Evolutionary conservation across 768 basidiomycete species (phyloP).

Genomic region (Dentipellis fragilis): DNA sequence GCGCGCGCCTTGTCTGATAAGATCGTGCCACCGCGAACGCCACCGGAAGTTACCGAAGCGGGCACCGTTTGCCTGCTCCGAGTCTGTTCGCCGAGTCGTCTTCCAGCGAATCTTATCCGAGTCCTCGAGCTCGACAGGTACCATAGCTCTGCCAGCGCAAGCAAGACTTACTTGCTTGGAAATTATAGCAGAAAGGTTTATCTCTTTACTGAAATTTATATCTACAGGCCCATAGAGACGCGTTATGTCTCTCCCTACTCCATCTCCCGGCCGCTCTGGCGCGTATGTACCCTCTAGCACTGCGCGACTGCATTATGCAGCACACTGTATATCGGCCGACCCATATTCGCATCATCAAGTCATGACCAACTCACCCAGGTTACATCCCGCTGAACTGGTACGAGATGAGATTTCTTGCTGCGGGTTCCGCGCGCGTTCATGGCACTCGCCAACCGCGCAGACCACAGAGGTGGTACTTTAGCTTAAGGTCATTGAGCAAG

Average conservation of each 20-base stretch:
- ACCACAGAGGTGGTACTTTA: conserved; percentile 77
- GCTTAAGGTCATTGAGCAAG: too few relatives aligned
- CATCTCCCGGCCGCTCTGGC: not conserved
- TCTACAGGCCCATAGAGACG: too few relatives aligned
- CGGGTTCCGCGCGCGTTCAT: conserved; percentile 80
- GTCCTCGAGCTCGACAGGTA: too few relatives aligned
- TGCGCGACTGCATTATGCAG: not conserved
- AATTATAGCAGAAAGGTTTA: not conserved
- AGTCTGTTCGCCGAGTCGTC: too few relatives aligned
- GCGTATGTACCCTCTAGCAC: not conserved
- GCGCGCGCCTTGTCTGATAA: too few relatives aligned
- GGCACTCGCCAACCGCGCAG: conserved; percentile 71
- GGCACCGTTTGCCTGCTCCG: too few relatives aligned
- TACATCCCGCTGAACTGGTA: conserved; percentile 76
- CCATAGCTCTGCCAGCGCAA: too few relatives aligned
- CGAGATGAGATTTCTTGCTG: conserved; percentile 77
- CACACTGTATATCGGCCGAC: not conserved
- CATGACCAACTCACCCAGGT: conserved; percentile 52
- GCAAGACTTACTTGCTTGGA: not conserved
- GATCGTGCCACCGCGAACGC: too few relatives aligned
- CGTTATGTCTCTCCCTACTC: not conserved
- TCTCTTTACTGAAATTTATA: not conserved
- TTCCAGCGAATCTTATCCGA: too few relatives aligned
- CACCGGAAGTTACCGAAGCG: too few relatives aligned
- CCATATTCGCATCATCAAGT: conserved; percentile 8